Evolutionary conservation across 306 rosid genomes (phyloP).

Genomic region (Cucumis hystrix): DNA sequence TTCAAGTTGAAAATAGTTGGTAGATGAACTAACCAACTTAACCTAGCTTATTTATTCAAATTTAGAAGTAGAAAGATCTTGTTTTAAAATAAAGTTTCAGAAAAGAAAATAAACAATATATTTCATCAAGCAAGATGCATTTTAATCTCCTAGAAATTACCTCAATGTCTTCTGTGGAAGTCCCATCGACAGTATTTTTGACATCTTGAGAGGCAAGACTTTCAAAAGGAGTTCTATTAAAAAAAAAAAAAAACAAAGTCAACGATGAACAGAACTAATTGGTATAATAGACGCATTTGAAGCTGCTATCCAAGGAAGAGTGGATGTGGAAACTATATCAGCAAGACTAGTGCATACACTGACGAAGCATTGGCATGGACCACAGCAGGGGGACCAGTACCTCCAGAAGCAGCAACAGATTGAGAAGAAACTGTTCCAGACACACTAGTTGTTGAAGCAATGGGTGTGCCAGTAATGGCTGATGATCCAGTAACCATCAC

Average conservation of each 20-base stretch:
- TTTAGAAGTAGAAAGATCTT: neutral
- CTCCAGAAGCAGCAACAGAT: slow-evolving; percentile 32
- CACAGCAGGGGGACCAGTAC: slow-evolving; percentile 36
- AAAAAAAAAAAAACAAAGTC: neutral
- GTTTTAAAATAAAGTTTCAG: neutral
- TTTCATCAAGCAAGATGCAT: neutral
- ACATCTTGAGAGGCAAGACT: slow-evolving; percentile 49
- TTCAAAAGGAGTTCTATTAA: slow-evolving; percentile 27
- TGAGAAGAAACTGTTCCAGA: slow-evolving; percentile 26
- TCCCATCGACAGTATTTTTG: slow-evolving; percentile 30
- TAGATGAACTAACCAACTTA: neutral
- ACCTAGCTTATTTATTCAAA: neutral
- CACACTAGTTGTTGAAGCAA: slow-evolving; percentile 28
- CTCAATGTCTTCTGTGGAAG: slow-evolving; percentile 63
- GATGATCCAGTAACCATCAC: slow-evolving; percentile 34
- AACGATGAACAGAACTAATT: slow-evolving; percentile 13
- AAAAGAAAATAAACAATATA: neutral
- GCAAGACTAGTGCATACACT: slow-evolving; percentile 30
- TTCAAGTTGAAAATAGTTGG: neutral
- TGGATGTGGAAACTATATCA: neutral
- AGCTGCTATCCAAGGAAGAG: slow-evolving; percentile 1
- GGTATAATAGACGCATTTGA: neutral
- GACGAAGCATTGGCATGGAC: slow-evolving; percentile 33
- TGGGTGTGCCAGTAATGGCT: slow-evolving; percentile 23
- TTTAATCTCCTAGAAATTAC: slow-evolving; percentile 18